A percentile compares a stretch with the other conserved stretches of the same genome.
Evolutionary conservation across 208 protist species (phyloP).

Genomic region (Entamoeba histolytica): DNA sequence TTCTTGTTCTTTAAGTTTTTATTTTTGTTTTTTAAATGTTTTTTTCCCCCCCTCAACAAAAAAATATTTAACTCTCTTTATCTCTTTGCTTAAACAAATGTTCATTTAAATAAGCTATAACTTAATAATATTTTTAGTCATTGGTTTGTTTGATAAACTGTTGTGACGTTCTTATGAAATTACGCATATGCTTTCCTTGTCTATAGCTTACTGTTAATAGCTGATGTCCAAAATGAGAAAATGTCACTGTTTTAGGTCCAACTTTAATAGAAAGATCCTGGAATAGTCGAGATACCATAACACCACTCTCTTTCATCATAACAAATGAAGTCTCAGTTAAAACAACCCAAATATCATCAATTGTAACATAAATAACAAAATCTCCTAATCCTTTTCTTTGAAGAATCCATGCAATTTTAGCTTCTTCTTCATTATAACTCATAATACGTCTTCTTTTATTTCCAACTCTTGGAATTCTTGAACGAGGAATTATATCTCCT

Average conservation of each 20-base stretch:
- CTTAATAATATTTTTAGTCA: neutral
- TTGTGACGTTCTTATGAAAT: neutral
- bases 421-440: neutral
- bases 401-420: neutral
- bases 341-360: neutral
- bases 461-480: neutral
- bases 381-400: neutral
- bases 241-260: neutral
- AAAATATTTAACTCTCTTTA: no score
- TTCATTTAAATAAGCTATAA: no score
- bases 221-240: neutral
- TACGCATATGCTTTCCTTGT: neutral
- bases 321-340: neutral
- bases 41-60: no score
- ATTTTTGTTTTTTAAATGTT: no score
- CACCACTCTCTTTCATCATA: neutral
- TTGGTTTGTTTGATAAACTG: neutral
- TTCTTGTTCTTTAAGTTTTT: no score
- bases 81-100: no score
- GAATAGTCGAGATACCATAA: neutral
- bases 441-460: neutral
- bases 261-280: neutral
- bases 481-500: neutral
- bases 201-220: neutral
- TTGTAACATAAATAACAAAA: neutral